phyloP scores from a whole-genome alignment of 192 early-diverging fungal species.

The Coemansia sp. region DNA sequence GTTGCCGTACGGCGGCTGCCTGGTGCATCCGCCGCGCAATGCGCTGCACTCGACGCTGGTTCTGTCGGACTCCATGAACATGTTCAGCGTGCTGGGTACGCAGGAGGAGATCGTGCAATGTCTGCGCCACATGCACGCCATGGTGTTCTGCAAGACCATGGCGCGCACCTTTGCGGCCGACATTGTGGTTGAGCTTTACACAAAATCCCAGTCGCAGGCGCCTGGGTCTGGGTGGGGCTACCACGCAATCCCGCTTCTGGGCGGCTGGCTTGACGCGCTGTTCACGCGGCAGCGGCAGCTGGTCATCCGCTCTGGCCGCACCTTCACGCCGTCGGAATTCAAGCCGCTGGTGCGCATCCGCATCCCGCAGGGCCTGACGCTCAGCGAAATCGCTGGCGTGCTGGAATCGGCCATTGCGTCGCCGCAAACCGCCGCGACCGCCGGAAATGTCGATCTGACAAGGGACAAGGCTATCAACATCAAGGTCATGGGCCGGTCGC shows the following conservation, averaged over 20 bases:
- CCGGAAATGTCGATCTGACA: constrained; percentile 22
- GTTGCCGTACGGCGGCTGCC: constrained; percentile 32
- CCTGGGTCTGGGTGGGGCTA: background rate
- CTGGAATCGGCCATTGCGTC: constrained; percentile 5
- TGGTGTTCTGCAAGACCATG: constrained; percentile 28
- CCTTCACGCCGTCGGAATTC: constrained; percentile 13
- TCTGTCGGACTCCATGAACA: constrained; percentile 17
- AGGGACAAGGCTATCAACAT: constrained; percentile 49
- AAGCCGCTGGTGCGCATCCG: constrained; percentile 29
- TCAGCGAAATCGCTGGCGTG: constrained; percentile 36
- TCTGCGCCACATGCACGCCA: constrained; percentile 21
- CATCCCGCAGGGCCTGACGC: constrained; percentile 39
- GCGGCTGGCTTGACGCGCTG: constrained; percentile 7
- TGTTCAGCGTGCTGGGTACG: constrained; percentile 40
- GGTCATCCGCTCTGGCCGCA: constrained; percentile 26
- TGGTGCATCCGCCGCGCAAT: constrained; percentile 14
- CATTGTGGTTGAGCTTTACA: constrained; percentile 26
- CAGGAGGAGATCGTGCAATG: constrained; percentile 27
- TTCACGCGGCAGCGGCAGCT: constrained; percentile 32
- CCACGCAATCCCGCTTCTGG: constrained; percentile 10
- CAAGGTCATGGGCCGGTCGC: constrained; percentile 36
- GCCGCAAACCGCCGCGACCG: background rate
- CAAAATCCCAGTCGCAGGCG: background rate
- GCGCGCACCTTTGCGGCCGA: constrained; percentile 12
- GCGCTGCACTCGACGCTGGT: constrained; percentile 17